Evolutionary conservation across 2,329 filamentous ascomycete species (phyloP), one percentile per base, ranked within the genome.

Genomic region (Phialemonium atrogriseum): DNA sequence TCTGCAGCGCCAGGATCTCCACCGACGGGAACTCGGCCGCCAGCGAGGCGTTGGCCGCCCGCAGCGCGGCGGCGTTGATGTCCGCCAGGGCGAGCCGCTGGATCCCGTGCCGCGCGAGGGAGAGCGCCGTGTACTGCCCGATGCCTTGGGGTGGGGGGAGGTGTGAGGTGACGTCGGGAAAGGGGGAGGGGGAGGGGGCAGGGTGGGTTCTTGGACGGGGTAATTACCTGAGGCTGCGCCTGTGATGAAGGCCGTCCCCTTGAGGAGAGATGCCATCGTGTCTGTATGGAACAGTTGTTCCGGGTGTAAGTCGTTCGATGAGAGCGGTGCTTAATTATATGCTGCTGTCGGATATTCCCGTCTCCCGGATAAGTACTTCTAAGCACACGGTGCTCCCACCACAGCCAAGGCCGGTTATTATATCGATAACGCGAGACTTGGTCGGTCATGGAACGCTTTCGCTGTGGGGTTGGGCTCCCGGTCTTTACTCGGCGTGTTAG

Each of bases 101-200:
- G 37, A 69, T 56, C 35, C 67, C 67, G 45, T 70, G 50, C 13
- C 50, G 47, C n/a, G 64, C 65, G 36, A 71, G 62, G 11, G 62
- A 53, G 27, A 62, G 55, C 7, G 66, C 64, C 3, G 62, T 62
- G 38, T 54, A 42, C 37, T 62, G 56, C 15, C 68, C 68, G 37
- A 72, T 70, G 41, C 67, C 67, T 68, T 35, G 40, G 7, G 42
- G 4, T 4, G 10, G 15, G 27, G 14, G 17, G 14, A 21, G 12
- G 10, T 11, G 12, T 6, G 13, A 40, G 22, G 44, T 41, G 13
- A 11, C 48, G 45, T 31, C n/a, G 21, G 14, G 25, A 25, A 22
- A 20, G 24, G 25, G n/a, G 28, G 34, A 37, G 12, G 12, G 12
- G 15, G 4, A 24, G 24, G 49, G 37, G n/a, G n/a, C n/a, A n/a